These are phyloP conservation scores for Chaetothyriales sp. DNA, from an alignment of 2,329 filamentous ascomycete genomes.

Conservation along the genomic window DNA sequence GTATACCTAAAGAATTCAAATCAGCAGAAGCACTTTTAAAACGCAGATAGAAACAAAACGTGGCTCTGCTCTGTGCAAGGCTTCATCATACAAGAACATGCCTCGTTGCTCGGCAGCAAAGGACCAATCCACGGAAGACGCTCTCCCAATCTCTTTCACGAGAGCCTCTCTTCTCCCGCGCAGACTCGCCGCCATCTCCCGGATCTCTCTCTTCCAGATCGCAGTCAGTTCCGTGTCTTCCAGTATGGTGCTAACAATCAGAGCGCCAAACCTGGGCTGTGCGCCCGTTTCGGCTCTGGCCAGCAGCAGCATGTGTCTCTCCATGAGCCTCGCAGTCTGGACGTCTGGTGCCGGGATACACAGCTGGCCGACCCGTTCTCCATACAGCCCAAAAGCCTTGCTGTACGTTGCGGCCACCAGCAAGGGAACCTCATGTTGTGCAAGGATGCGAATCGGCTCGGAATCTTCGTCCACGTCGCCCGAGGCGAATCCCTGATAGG, in stretches of 20 bases:
- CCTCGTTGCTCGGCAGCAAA: not conserved
- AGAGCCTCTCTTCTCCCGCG: not conserved
- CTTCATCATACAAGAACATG: not conserved
- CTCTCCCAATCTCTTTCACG: not conserved
- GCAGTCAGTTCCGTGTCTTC: not conserved
- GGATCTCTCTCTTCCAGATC: not conserved
- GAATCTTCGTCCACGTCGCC: not conserved
- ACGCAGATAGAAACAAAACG: not conserved
- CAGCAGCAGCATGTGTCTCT: not conserved
- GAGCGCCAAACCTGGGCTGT: not conserved
- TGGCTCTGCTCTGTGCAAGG: too few species aligned
- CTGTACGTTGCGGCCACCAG: not conserved
- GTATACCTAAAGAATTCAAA: not conserved
- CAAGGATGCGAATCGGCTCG: not conserved
- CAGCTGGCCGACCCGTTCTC: not conserved
- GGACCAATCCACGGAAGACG: not conserved
- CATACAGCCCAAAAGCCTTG: not conserved
- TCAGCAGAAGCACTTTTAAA: too few species aligned
- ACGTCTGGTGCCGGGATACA: not conserved
- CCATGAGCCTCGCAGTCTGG: not conserved
- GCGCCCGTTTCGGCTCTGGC: not conserved
- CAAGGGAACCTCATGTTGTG: not conserved
- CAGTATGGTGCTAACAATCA: not conserved
- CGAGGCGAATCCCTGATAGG: not conserved
- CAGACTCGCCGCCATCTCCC: not conserved